A percentile compares a stretch with the other conserved stretches of the same genome.
These are phyloP conservation scores for Millerozyma acaciae DNA, from an alignment of 805 yeast genomes.

Conservation along the genomic window DNA sequence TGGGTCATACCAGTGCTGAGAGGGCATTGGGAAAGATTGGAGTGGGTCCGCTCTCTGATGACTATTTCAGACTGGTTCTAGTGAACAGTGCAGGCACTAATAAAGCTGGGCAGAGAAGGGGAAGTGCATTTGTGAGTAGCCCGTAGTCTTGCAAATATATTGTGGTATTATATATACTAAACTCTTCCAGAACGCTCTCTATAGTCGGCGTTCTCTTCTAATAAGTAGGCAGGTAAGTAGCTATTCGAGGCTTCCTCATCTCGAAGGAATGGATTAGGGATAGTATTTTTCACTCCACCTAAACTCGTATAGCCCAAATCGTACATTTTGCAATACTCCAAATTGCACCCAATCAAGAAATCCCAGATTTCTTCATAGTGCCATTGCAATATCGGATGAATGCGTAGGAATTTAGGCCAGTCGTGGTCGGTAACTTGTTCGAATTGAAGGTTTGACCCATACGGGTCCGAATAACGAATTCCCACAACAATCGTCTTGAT, in stretches of 20 bases:
- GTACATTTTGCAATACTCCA: constrained; percentile 72
- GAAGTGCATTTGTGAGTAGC: constrained; percentile 8
- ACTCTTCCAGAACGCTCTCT: constrained; percentile 43
- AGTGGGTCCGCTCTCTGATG: constrained; percentile 70
- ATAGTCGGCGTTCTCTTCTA: constrained; percentile 60
- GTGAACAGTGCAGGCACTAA: constrained; percentile 20
- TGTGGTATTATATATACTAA: constrained; percentile 2
- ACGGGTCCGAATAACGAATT: constrained; percentile 84
- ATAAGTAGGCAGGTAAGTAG: constrained; percentile 53
- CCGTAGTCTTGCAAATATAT: not conserved
- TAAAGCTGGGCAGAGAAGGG: constrained; percentile 18
- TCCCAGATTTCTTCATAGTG: constrained; percentile 80
- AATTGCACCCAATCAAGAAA: constrained; percentile 56
- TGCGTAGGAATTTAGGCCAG: constrained; percentile 84
- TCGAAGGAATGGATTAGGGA: constrained; percentile 59
- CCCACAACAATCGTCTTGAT: constrained; percentile 84
- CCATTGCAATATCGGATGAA: constrained; percentile 92
- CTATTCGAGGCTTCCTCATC: constrained; percentile 14
- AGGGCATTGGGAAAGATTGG: constrained; percentile 72
- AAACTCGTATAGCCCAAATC: constrained; percentile 85
- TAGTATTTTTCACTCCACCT: constrained; percentile 73
- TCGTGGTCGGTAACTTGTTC: constrained; percentile 79
- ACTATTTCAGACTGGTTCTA: constrained; percentile 24
- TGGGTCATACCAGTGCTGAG: constrained; percentile 74
- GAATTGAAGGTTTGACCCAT: constrained; percentile 52